Conservation (phyloP, 2,329 filamentous ascomycete species). For the Ceratocystis diversiconidia region DNA sequence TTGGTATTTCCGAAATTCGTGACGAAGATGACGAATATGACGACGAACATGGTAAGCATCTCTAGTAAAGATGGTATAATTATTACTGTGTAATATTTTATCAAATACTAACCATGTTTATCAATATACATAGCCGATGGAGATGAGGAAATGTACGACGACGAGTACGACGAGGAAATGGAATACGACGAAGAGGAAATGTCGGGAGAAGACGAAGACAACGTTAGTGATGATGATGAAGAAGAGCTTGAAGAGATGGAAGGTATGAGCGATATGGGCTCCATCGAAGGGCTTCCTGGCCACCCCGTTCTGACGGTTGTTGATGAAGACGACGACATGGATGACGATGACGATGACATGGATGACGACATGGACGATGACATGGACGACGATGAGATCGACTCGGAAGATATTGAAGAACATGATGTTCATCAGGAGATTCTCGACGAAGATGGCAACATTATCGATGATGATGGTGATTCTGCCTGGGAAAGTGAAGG, state of each 20-base stretch:
- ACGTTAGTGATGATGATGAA: slow-evolving; percentile 81
- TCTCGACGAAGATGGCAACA: slow-evolving; percentile 27
- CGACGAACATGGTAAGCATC: slow-evolving; percentile 38
- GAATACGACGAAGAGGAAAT: slow-evolving; percentile 74
- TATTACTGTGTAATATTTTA: slow-evolving; percentile 20
- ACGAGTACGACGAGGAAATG: slow-evolving; percentile 85
- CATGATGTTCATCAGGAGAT: slow-evolving; percentile 29
- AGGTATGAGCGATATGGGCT: slow-evolving; percentile 59
- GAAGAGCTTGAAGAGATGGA: slow-evolving; percentile 28
- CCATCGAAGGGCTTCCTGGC: slow-evolving; percentile 60
- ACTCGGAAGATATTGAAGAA: slow-evolving; percentile 40
- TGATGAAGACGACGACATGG: slow-evolving; percentile 51
- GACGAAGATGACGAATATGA: slow-evolving; percentile 43
- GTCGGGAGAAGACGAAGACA: slow-evolving; percentile 65
- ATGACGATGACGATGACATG: slow-evolving; percentile 46
- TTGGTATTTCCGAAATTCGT: slow-evolving; percentile 83
- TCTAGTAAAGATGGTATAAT: not conserved
- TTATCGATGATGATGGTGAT: slow-evolving; percentile 44
- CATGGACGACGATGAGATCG: slow-evolving; percentile 31
- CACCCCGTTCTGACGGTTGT: slow-evolving; percentile 59
- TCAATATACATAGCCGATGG: slow-evolving; percentile 29
- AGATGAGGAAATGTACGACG: slow-evolving; percentile 85
- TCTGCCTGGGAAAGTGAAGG: slow-evolving; percentile 48
- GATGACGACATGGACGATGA: slow-evolving; percentile 45
- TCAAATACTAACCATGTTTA: not conserved